These are phyloP conservation scores for Cydonia oblonga DNA, from an alignment of 331 rosid species.

Conservation along the genomic window DNA sequence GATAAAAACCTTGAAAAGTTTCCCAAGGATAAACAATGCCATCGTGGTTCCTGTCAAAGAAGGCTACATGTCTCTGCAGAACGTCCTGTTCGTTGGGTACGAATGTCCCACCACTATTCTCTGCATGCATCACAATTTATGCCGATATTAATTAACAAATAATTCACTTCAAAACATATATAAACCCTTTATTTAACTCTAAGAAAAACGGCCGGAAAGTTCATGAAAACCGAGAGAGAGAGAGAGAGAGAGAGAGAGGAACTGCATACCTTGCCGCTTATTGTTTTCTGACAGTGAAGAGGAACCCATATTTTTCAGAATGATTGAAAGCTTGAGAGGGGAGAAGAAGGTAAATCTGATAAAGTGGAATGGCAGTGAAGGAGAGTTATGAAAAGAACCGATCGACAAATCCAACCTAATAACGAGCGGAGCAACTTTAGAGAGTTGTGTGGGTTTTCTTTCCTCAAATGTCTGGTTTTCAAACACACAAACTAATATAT, in stretches of 20 bases:
- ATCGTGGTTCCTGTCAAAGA: slow-evolving; percentile 63
- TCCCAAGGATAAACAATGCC: slow-evolving; percentile 91
- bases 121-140: slow-evolving; percentile 1
- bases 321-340: background rate
- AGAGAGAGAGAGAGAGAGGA: background rate
- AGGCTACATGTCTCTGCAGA: slow-evolving; percentile 63
- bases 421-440: background rate
- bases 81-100: slow-evolving; percentile 28
- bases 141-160: background rate
- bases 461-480: background rate
- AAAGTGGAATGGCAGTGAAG: background rate
- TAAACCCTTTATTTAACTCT: background rate
- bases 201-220: background rate
- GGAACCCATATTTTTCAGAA: background rate
- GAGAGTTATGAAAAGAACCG: background rate
- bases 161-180: background rate
- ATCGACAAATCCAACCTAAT: background rate
- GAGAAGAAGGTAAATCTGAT: background rate
- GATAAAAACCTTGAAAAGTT: slow-evolving; percentile 56
- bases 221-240: background rate
- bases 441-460: background rate
- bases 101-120: slow-evolving; percentile 4
- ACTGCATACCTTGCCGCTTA: background rate
- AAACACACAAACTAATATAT: background rate
- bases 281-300: background rate